Evolutionary conservation across 1,284 basidiomycete genomes (phyloP).

Genomic region (Neolentinus lepideus): DNA sequence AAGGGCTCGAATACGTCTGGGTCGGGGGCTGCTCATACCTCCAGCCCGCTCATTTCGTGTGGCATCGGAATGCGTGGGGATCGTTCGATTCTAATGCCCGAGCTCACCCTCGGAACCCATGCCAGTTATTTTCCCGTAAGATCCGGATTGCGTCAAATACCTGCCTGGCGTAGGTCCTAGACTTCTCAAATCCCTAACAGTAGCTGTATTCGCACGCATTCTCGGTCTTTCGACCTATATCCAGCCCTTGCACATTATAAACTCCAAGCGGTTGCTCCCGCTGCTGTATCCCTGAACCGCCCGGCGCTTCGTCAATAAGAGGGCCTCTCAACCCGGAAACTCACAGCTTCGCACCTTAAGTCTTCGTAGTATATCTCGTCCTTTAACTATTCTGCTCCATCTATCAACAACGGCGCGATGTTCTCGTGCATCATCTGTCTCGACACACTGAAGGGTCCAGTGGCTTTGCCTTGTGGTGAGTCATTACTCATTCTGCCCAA

Average conservation of each 20-base stretch:
- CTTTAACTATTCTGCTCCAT: neutral
- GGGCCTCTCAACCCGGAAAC: neutral
- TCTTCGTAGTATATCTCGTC: neutral
- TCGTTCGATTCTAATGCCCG: neutral
- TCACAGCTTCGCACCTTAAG: neutral
- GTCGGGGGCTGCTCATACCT: neutral
- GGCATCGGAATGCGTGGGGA: neutral
- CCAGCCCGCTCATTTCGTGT: neutral
- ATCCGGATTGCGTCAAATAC: neutral
- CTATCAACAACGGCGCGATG: conserved; percentile 17
- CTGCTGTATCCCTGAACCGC: neutral
- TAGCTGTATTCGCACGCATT: too few relatives aligned
- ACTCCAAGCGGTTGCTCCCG: neutral
- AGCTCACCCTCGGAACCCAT: neutral
- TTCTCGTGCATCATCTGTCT: conserved; percentile 47
- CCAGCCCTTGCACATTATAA: too few relatives aligned
- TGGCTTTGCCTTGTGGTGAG: conserved; percentile 56
- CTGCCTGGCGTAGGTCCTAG: neutral
- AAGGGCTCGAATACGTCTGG: neutral
- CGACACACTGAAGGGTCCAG: conserved; percentile 39
- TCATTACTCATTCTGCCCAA: conserved; percentile 4
- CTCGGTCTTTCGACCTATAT: neutral
- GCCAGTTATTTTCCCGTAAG: neutral
- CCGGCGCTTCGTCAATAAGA: neutral
- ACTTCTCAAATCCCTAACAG: neutral